A percentile compares a stretch with the other conserved stretches of the same genome.
These are phyloP conservation scores for Fusarium phyllophilum DNA, from an alignment of 2,329 filamentous ascomycete species.

Conservation along the genomic window DNA sequence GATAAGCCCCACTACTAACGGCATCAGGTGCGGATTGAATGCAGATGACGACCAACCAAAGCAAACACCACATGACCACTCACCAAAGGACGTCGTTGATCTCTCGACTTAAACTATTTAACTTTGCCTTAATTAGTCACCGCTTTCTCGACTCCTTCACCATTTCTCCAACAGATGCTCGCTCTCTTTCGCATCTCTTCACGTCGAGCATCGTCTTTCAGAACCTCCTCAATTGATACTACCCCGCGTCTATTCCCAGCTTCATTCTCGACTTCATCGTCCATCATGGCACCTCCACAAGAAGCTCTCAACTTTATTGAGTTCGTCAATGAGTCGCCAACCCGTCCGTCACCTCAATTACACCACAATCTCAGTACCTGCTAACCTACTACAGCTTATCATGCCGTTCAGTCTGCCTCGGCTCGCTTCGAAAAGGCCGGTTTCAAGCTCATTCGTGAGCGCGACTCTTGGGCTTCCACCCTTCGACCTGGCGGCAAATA, in stretches of 20 bases:
- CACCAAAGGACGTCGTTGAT: neutral
- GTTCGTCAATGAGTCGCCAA: constrained; percentile 94
- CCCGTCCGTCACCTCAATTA: constrained; percentile 68
- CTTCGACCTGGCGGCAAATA: constrained; percentile 92
- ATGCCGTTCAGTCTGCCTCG: constrained; percentile 85
- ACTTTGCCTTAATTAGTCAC: constrained; percentile 5
- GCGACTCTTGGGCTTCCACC: constrained; percentile 84
- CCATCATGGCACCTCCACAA: constrained; percentile 62
- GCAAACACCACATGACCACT: constrained; percentile 10
- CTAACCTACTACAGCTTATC: constrained; percentile 75
- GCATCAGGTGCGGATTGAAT: constrained; percentile 4
- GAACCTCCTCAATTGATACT: constrained; percentile 24
- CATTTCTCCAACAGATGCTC: constrained; percentile 34
- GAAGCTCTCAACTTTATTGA: constrained; percentile 85
- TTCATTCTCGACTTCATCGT: constrained; percentile 46
- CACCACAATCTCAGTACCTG: neutral
- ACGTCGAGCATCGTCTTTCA: constrained; percentile 19
- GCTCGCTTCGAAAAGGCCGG: constrained; percentile 82
- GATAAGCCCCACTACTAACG: constrained; percentile 29
- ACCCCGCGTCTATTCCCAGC: constrained; percentile 5
- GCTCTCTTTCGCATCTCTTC: constrained; percentile 24
- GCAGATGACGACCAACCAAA: constrained; percentile 17
- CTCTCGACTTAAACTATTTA: neutral
- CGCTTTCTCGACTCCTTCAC: constrained; percentile 16
- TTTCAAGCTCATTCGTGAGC: constrained; percentile 89